These are phyloP conservation scores for Eucalyptus caleyi DNA, from an alignment of 345 rosid species.

Conservation along the genomic window DNA sequence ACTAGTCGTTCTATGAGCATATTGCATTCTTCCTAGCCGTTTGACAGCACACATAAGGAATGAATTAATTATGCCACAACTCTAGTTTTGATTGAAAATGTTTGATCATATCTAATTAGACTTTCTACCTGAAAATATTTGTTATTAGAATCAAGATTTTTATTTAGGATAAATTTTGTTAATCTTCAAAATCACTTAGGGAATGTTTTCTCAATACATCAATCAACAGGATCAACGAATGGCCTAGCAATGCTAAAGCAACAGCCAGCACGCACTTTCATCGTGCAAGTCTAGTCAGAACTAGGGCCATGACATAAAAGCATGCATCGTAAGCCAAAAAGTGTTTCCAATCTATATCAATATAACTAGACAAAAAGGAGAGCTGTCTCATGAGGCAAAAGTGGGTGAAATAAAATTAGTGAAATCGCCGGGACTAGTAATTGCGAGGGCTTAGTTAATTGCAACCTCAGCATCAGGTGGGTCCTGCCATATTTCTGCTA, in stretches of 20 bases:
- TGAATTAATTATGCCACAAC: too few relatives aligned
- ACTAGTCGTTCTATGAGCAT: too few relatives aligned
- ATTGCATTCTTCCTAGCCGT: too few relatives aligned
- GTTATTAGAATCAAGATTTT: too few relatives aligned
- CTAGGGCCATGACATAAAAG: not conserved
- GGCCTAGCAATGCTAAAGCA: not conserved
- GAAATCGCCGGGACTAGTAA: slow-evolving; percentile 3
- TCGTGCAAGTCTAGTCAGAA: not conserved
- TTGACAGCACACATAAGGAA: too few relatives aligned
- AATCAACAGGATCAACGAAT: not conserved
- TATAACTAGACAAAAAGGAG: not conserved
- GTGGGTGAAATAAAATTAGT: not conserved
- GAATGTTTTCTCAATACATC: too few relatives aligned
- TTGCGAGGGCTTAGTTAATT: not conserved
- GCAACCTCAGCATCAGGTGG: slow-evolving; percentile 62
- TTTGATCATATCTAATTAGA: too few relatives aligned
- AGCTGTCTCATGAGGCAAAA: not conserved
- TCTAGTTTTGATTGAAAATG: too few relatives aligned
- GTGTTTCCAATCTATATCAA: too few relatives aligned
- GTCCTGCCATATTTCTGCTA: slow-evolving; percentile 1
- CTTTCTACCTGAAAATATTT: too few relatives aligned
- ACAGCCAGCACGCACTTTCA: not conserved
- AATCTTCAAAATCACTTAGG: too few relatives aligned
- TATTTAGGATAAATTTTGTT: too few relatives aligned
- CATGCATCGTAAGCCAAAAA: not conserved